Evolutionary conservation across 257 asterid species (phyloP), one percentile per base, ranked within the genome.

Genomic region (Lavandula angustifolia): DNA sequence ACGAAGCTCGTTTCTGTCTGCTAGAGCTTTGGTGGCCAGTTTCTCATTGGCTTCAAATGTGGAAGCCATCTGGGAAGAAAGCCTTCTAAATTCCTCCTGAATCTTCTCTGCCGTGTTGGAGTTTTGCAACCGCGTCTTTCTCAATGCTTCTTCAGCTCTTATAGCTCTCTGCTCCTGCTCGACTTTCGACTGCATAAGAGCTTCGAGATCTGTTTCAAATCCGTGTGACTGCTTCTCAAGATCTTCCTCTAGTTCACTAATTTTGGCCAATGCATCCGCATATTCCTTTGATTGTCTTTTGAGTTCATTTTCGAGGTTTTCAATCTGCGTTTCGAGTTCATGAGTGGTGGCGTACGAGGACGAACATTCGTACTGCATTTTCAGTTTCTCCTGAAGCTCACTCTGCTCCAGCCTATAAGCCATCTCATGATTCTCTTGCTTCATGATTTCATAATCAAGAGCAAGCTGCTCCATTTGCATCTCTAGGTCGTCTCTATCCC

Each of bases 381-480:
- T 92, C 42, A 92, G 84, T 63, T 87, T 95, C 57, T 94, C 99
- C 56, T 87, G 96, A 54, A 89, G 64, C 67, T 87, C 84, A 76
- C 90, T 84, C 76, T 94, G 99, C 79, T 94, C 92, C 50, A 94
- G 66, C 81, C 78, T 85, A 80, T 83, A 75, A 0, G 88, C 76
- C 79, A 90, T 79, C 41, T 88, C 95, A 40, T 91, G 96, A 51
- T 86, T 88, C 79, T 90, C 98, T 78, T 94, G 99, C 82, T 88
- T 91, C 87, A 83, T 73, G 58, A 91, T 90, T 83, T 94, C 98
- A 3, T 94, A 91, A 64, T 94, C 98, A 33, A 94, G 95, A 9
- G 99, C 98, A 34, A 94, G 89, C 80, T 94, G 98, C 81, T 94
- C 99, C 95, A 88, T 86, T 71, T 88, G 99, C 85, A 81, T 84